Percentiles rank a stretch among this genome's conserved stretches.
phyloP scores from a whole-genome alignment of 2,329 filamentous ascomycete species.

The Cercospora zeae-maydis region DNA sequence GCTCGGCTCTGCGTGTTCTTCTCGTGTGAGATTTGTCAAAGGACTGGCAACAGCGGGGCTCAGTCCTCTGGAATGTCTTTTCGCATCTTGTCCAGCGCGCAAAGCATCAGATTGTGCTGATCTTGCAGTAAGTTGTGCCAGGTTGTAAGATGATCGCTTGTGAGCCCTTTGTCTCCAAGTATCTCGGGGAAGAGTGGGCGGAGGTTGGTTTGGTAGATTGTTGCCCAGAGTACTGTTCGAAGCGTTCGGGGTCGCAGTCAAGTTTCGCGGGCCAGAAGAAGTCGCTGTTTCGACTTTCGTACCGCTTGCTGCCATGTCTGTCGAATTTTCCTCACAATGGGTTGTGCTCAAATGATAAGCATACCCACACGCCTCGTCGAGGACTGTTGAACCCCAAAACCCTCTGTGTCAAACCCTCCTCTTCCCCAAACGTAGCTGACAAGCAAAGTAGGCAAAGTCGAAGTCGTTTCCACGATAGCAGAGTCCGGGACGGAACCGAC shows the following conservation, averaged over 20 bases:
- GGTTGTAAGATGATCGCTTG: slow-evolving; percentile 2
- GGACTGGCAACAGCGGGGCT: not conserved
- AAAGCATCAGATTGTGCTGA: not conserved
- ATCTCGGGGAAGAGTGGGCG: not conserved
- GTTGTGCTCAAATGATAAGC: not conserved
- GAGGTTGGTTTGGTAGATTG: not conserved
- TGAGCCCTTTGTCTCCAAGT: not conserved
- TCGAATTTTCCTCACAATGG: too few species aligned
- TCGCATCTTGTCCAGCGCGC: not conserved
- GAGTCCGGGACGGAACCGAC: too few species aligned
- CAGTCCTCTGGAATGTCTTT: not conserved
- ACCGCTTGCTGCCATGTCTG: not conserved
- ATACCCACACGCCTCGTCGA: not conserved
- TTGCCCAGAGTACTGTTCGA: not conserved
- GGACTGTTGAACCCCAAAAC: not conserved
- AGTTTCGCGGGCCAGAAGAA: not conserved
- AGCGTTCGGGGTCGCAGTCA: not conserved
- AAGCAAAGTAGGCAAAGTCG: too few species aligned
- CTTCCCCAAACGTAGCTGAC: not conserved
- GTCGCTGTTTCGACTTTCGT: not conserved
- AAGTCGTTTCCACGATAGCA: not conserved
- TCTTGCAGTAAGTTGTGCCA: not conserved
- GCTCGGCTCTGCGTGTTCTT: not conserved
- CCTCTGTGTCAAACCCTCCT: not conserved
- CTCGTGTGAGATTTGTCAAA: not conserved